Percentiles rank a stretch among this genome's conserved stretches.
Conservation (phyloP, 306 rosid genomes). For the Sesbania bispinosa region DNA sequence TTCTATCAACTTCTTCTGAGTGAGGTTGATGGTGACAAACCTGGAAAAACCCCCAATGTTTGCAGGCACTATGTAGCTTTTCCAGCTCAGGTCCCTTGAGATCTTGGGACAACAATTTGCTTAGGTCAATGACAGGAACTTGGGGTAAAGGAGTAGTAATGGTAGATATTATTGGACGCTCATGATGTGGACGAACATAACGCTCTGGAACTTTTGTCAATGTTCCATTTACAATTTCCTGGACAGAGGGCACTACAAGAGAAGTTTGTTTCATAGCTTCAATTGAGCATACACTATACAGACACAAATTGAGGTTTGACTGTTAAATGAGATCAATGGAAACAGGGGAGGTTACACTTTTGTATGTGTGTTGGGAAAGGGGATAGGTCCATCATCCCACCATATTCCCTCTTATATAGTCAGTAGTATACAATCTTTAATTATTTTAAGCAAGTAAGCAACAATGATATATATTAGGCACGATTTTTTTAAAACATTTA, state of each 20-base stretch:
- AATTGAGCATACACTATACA: not conserved
- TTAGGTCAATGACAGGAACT: slow-evolving; percentile 38
- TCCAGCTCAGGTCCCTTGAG: slow-evolving; percentile 25
- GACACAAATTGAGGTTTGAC: not conserved
- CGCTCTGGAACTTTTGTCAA: slow-evolving; percentile 2
- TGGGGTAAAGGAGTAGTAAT: slow-evolving; percentile 21
- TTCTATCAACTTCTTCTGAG: not conserved
- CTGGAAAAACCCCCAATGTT: slow-evolving; percentile 56
- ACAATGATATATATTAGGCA: no score
- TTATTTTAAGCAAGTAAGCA: no score
- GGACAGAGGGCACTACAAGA: slow-evolving; percentile 3
- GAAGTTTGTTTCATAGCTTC: not conserved
- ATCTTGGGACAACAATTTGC: slow-evolving; percentile 25
- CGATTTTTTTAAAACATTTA: no score
- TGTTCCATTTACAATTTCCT: not conserved
- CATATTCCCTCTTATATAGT: no score
- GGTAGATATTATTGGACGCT: not conserved
- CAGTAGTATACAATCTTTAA: no score
- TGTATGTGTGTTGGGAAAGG: not conserved
- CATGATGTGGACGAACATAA: slow-evolving; percentile 6
- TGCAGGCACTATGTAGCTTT: slow-evolving; percentile 39
- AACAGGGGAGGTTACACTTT: not conserved
- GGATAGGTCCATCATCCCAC: no score
- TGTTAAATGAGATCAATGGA: not conserved
- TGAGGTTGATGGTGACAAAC: not conserved